These are phyloP conservation scores for Euphorbia pulcherrima DNA, from an alignment of 345 rosid species.

Conservation along the genomic window DNA sequence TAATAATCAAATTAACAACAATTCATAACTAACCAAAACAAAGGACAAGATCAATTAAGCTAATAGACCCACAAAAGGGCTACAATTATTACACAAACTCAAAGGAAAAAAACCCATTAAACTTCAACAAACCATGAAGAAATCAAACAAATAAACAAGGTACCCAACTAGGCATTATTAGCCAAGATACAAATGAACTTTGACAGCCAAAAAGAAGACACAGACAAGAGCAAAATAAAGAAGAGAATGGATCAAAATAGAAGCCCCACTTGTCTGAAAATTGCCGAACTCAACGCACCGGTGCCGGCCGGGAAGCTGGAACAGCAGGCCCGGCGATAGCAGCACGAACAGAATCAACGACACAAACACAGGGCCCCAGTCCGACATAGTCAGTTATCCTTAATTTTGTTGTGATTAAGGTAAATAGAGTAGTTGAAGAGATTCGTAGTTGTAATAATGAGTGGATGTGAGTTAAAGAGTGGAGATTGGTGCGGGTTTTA, in stretches of 20 bases:
- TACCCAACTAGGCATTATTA: too few relatives aligned
- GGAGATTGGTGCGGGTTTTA: conserved; percentile 1
- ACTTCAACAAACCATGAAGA: too few relatives aligned
- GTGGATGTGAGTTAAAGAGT: neutral
- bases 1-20: neutral
- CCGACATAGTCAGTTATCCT: conserved; percentile 29
- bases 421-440: neutral
- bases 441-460: neutral
- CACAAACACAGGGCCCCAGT: conserved; percentile 61
- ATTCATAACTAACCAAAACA: neutral
- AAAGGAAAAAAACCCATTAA: too few relatives aligned
- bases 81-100: too few relatives aligned
- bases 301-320: conserved; percentile 50
- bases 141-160: too few relatives aligned
- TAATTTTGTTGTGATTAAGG: neutral
- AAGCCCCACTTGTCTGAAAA: conserved; percentile 51
- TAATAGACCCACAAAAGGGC: neutral
- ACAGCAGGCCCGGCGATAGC: conserved; percentile 51
- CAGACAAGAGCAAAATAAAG: conserved; percentile 52
- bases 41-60: too few relatives aligned
- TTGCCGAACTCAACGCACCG: conserved; percentile 47
- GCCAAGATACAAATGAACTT: conserved; percentile 48
- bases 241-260: conserved; percentile 47
- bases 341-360: conserved; percentile 48
- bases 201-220: conserved; percentile 47